phyloP scores from a whole-genome alignment of 805 yeast genomes.

The Priceomyces melissophilus region DNA sequence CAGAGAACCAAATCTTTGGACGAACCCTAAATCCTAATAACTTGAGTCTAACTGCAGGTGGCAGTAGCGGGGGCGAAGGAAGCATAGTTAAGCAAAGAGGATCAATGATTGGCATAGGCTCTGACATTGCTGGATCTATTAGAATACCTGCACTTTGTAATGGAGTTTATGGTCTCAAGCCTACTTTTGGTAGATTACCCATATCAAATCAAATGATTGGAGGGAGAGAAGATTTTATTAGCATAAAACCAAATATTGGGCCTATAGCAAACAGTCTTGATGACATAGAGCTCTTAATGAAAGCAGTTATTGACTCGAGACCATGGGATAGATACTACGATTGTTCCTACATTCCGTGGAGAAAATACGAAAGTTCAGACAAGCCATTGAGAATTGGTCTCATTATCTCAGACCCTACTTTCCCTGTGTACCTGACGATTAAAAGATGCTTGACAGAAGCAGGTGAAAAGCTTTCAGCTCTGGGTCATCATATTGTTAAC shows the following conservation, averaged over 20 bases:
- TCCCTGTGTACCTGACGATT: constrained; percentile 56
- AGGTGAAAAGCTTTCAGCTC: constrained; percentile 17
- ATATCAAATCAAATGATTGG: constrained; percentile 31
- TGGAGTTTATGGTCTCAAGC: constrained; percentile 41
- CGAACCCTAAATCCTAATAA: constrained; percentile 45
- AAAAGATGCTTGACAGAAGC: constrained; percentile 41
- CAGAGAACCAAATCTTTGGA: constrained; percentile 44
- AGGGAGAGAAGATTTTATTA: background rate
- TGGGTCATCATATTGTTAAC: constrained; percentile 44
- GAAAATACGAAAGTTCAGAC: background rate
- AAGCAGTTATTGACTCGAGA: constrained; percentile 32
- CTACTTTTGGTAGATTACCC: constrained; percentile 36
- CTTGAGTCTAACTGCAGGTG: constrained; percentile 44
- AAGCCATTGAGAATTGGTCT: constrained; percentile 37
- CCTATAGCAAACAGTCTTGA: background rate
- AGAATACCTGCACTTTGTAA: constrained; percentile 46
- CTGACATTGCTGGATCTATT: constrained; percentile 53
- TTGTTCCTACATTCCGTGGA: constrained; percentile 11
- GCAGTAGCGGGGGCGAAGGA: constrained; percentile 54
- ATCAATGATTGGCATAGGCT: constrained; percentile 49
- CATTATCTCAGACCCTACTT: constrained; percentile 39
- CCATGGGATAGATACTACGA: constrained; percentile 49
- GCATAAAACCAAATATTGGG: background rate
- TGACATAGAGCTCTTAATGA: constrained; percentile 32
- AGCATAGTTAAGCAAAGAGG: constrained; percentile 44